These are phyloP conservation scores for Letharia columbiana DNA, from an alignment of 495 filamentous ascomycete genomes.

Conservation along the genomic window DNA sequence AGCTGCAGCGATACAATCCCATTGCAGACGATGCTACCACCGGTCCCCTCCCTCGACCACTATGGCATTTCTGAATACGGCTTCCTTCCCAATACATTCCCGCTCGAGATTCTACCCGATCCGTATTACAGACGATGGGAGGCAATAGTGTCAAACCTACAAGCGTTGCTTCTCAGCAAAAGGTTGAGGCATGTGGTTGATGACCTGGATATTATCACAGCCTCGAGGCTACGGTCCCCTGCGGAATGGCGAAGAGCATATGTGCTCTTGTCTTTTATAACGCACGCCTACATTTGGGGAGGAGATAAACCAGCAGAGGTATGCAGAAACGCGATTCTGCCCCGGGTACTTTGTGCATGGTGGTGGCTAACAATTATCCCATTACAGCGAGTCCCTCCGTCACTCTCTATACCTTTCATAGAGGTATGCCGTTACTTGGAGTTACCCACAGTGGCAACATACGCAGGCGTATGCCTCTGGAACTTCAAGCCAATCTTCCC, in stretches of 20 bases:
- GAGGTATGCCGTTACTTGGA: conserved; percentile 72
- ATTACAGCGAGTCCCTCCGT: conserved; percentile 65
- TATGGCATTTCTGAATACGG: conserved; percentile 87
- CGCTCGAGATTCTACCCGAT: conserved; percentile 69
- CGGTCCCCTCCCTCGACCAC: conserved; percentile 67
- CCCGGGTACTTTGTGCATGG: not conserved
- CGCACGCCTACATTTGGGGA: conserved; percentile 93
- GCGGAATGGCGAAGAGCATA: conserved; percentile 91
- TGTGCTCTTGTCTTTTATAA: conserved; percentile 74
- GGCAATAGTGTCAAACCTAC: conserved; percentile 70
- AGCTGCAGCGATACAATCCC: not conserved
- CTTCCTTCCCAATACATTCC: conserved; percentile 79
- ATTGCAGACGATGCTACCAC: conserved; percentile 59
- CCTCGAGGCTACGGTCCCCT: conserved; percentile 66
- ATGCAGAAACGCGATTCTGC: conserved; percentile 18
- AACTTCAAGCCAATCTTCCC: conserved; percentile 87
- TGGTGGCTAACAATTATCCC: not conserved
- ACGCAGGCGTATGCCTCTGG: conserved; percentile 86
- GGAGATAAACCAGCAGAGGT: conserved; percentile 74
- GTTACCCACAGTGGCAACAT: conserved; percentile 89
- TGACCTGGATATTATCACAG: conserved; percentile 70
- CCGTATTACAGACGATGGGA: conserved; percentile 95
- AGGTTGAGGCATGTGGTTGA: conserved; percentile 69
- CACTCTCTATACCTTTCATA: conserved; percentile 76
- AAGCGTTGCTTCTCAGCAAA: conserved; percentile 74